phyloP scores from a whole-genome alignment of 2,329 filamentous ascomycete genomes.

The Colletotrichum filicis region DNA sequence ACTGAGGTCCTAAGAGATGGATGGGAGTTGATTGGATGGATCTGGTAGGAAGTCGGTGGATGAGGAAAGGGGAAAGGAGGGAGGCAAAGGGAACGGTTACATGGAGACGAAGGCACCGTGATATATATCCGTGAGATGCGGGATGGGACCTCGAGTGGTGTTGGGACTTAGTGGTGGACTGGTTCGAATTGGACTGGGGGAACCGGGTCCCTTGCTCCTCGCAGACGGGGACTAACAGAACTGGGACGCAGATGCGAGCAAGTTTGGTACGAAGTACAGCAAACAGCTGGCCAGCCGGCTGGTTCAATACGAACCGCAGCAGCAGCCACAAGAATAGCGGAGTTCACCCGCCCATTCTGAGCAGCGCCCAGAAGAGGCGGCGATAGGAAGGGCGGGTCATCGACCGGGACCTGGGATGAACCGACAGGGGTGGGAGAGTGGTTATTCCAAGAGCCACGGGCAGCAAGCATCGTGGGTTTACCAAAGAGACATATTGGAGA shows the following conservation, averaged over 20 bases:
- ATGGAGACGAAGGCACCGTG: constrained; percentile 30
- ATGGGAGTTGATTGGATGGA: constrained; percentile 32
- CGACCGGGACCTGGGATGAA: constrained; percentile 18
- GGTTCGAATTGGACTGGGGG: background rate
- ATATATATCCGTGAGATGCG: constrained; percentile 33
- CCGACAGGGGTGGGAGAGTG: background rate
- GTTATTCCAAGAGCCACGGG: background rate
- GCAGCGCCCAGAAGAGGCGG: constrained; percentile 1
- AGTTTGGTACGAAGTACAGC: background rate
- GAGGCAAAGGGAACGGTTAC: constrained; percentile 5
- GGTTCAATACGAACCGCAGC: constrained; percentile 29
- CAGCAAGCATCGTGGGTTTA: constrained; percentile 1
- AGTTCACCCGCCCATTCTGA: constrained; percentile 24
- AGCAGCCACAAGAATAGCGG: constrained; percentile 22
- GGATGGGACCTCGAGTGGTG: background rate
- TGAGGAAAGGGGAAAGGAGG: constrained; percentile 28
- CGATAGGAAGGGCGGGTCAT: constrained; percentile 26
- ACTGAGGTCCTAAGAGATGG: constrained; percentile 35
- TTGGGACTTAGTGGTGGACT: background rate
- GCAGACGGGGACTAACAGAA: constrained; percentile 5
- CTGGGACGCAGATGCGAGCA: constrained; percentile 8
- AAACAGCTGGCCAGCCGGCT: background rate
- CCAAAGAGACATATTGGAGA: constrained; percentile 1
- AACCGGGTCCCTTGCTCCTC: constrained; percentile 4
- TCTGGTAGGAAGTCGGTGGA: constrained; percentile 38